Base-by-base conservation (phyloP, 495 filamentous ascomycete genomes). In the Aspergillus baeticus region DNA sequence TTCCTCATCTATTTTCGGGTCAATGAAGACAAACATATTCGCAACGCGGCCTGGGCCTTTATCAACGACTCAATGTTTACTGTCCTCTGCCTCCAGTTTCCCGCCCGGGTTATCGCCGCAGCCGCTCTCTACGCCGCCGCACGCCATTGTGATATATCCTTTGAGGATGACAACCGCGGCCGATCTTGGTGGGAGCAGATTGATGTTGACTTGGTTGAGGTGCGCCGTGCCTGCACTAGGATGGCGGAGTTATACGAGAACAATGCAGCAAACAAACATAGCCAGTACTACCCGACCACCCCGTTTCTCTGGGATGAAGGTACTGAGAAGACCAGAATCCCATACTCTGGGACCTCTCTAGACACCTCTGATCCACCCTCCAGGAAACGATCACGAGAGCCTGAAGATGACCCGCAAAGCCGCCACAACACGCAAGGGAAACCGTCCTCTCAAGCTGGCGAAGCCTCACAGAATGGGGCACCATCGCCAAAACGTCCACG, bases 31-130 rank as follows among this genome's bases (percentile, higher is more conserved):
- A 87, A 90, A 68, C 69, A 74, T 22, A 71, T 98, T 21, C 84
- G 93, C 50, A 88, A 95, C 66, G 84, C 90, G 2, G 85, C 90
- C 2, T 97, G 93, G 88, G 86, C 90, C 4, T 98, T 96, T 64
- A 80, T 96, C 50, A 96, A 94, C 70, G 94, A 99, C 71, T 84
- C 86, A 11, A 87, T 80, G 54, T 82, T 93, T 49, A 96, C 92
- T 17, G 83, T 86, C 45, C 75, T 98, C 18, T 95, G 91, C 51
- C 79, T 99, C n/a, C 75, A 92, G 22, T 89, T 90, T 67, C 80
- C 83, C 1, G 80, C 89, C 22, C 84, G 85, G 35, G 88, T 88
- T 15, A 89, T 98, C 50, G 90, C 92, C 35, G 87, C 92, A 36
- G 87, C 87, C 13, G 86, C 92, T 11, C 82, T 98, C 36, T 97